These are phyloP conservation scores for Penicillium sp. DNA, from an alignment of 2,329 filamentous ascomycete species.

Conservation along the genomic window DNA sequence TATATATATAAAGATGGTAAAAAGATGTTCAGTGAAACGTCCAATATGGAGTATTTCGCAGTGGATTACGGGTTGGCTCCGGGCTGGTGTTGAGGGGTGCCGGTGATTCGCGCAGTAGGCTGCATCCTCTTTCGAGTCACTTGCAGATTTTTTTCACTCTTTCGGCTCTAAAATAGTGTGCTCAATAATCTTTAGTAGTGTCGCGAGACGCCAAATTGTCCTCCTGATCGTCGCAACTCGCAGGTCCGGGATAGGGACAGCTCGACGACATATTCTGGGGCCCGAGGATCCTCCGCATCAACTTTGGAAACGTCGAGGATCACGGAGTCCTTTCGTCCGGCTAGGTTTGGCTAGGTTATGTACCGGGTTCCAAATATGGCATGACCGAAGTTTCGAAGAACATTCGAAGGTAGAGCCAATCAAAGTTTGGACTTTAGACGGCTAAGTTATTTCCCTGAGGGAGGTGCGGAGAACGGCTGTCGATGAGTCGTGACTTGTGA, in stretches of 20 bases:
- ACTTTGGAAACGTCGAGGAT: not conserved
- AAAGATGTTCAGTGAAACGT: not conserved
- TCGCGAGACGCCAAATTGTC: not conserved
- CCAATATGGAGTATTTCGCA: not conserved
- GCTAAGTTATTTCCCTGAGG: not conserved
- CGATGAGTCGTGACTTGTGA: not conserved
- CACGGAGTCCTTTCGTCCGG: conserved; percentile 13
- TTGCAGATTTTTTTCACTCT: not conserved
- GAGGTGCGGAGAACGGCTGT: not conserved
- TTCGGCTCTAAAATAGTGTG: not conserved
- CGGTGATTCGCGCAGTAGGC: not conserved
- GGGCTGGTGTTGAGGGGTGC: not conserved
- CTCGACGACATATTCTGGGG: not conserved
- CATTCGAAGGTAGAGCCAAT: not conserved
- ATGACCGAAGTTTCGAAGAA: not conserved
- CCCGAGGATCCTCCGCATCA: conserved; percentile 6
- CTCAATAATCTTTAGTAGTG: not conserved
- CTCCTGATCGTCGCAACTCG: not conserved
- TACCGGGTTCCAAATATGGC: not conserved
- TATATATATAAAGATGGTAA: not conserved
- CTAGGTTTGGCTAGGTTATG: not conserved
- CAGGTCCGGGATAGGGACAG: not conserved
- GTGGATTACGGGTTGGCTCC: not conserved
- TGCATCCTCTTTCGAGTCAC: not conserved
- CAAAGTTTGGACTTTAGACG: not conserved